Evolutionary conservation across 2,329 filamentous ascomycete genomes (phyloP), one percentile per base, ranked within the genome.

Genomic region (Botrytis sinoallii): DNA sequence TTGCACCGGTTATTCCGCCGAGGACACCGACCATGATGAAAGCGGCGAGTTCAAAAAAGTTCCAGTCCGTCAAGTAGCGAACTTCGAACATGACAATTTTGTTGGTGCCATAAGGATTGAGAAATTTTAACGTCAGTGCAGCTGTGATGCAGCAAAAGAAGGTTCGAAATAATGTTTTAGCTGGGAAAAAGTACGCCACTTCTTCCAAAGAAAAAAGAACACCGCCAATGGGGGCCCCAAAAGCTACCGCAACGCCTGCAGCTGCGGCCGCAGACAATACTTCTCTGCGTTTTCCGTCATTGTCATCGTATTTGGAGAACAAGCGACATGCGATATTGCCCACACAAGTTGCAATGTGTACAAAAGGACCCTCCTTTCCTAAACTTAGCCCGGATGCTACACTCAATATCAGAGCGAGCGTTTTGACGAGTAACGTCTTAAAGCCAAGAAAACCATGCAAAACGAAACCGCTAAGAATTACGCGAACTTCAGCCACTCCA

Each of bases 71-170:
- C 18, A 93, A 82, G 81, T 98, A 99, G 18, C 95, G 90, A 69
- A 99, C 94, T 82, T 98, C 91, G 81, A 99, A 99, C 80, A 98
- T 88, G 78, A 99, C 96, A 76, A 99, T 97, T 84, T 99, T 98
- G 81, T 93, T 91, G 0, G 95, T 98, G 44, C 95, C 95, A 79
- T 98, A 99, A 0, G 96, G 96, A 79, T 99, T 97, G 55, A 98
- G 85, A 77, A 98, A 98, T 80, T 98, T 98, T 78, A 99, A 86
- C 1, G 95, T 95, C 48, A 99, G 84, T 0, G 96, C 94, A 1
- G 96, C 95, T 46, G 92, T 91, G 78, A 98, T 98, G 83, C 95
- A 98, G 85, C 95, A 98, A 83, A 98, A 98, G 83, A 99, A 99
- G 0, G 96, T 98, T 71, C 96, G 88, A 85, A 99, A 99, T 14